Base-by-base conservation (phyloP, 257 asterid genomes). In the Plantago major region DNA sequence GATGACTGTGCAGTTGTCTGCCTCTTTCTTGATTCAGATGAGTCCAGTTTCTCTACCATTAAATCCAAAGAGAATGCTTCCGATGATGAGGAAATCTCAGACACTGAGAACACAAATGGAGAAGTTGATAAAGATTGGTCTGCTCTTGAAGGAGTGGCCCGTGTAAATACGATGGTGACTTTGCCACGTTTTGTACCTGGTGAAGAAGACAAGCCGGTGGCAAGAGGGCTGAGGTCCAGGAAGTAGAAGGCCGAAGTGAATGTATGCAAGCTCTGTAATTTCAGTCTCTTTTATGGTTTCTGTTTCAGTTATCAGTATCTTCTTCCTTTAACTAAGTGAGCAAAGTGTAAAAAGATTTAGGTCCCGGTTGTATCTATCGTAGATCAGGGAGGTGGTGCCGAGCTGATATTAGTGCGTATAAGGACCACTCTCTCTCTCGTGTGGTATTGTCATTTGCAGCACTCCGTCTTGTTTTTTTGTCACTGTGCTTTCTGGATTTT, bases 1-100 rank as follows among this genome's bases (percentile, higher is more conserved):
- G 90, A 83, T 30, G 90, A 83, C 76, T 83, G 90, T 74, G 84
- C 90, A 9, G 87, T 72, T 45, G 77, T 83, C 57, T 83, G 90
- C 73, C 87, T 80, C 63, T 78, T 76, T 38, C 84, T 80, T 7
- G 75, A 76, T 62, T 69, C 87, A 15, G 57, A 75, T 12, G 74
- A 75, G 60, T 52, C 71, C 58, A 16, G 64, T 28, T 53, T 73
- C 46, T 55, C 61, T 11, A 33, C 52, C 48, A 45, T 66, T 17
- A 42, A 72, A 37, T 62, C 71, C 37, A 38, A 65, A 28, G 65
- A 22, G 45, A 67, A 67, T 43, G 53, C n/a, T 52, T 45, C 71
- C 14, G 28, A 26, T 51, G 69, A n/a, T 62, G 50, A 64, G 18
- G 75, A 46, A 60, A 28, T 61, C 46, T 74, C 58, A 12, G 71